Base-by-base conservation (phyloP, 179 eudicot species). In the Corrigiola litoralis region DNA sequence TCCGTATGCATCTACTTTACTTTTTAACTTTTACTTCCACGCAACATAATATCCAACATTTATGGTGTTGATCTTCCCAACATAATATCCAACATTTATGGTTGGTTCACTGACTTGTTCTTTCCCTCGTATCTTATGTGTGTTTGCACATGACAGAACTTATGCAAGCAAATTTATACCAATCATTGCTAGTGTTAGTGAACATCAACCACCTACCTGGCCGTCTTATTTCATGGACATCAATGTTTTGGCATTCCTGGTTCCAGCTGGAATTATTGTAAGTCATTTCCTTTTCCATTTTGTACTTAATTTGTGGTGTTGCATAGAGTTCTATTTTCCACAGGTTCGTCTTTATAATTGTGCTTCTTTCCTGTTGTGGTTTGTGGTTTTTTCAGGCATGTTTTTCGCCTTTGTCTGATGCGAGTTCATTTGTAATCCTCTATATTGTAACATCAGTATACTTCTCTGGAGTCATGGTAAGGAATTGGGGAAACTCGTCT, bases 191-290 rank as follows among this genome's bases (percentile, higher is more conserved):
- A 94, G 99, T 83, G 99, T 94, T 69, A 94, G 99, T 79, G 99
- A 94, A 77, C 99, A 94, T 79, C 99, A 94, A 69, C 99, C 99
- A 0, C 99, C 99, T 72, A 94, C 99, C 31, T 94, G 99, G 99
- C 99, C 99, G 23, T 94, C 97, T 31, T 94, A 94, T 78, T 94
- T 94, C 72, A 94, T 94, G 99, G 99, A 94, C 79, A 87, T 94
- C 34, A 94, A 94, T 74, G 96, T 94, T 50, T 77, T 94, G 86
- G 99, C 99, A 32, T 88, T 94, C 81, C 69, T 94, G 84, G 99
- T 94, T 73, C 99, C 97, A 21, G 96, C 99, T 73, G 99, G 97
- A 74, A 90, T 94, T 61, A 69, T 94, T 75, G 99, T 86, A 88
- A 86, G 97, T 81, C 77, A 46, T 63, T 34, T 16, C 44, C 16